Percentiles rank a stretch among this genome's conserved stretches.
Conservation (phyloP, 1,284 basidiomycete genomes). For the Malassezia japonica region DNA sequence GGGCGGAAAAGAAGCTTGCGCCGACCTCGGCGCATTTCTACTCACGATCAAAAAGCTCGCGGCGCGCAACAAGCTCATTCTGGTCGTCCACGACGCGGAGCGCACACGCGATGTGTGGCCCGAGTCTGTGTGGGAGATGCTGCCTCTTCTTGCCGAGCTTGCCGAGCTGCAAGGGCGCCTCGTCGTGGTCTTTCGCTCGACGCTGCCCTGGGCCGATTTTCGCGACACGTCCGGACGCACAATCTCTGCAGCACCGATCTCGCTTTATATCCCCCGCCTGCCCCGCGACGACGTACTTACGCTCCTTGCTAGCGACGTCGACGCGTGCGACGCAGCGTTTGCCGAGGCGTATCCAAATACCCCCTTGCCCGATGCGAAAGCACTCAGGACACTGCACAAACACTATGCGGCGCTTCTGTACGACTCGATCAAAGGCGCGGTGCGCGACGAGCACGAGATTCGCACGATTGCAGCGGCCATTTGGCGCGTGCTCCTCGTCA, state of each 20-base stretch:
- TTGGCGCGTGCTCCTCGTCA: slow-evolving; percentile 33
- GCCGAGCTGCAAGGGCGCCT: slow-evolving; percentile 20
- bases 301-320: slow-evolving; percentile 18
- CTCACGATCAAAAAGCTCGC: neutral
- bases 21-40: slow-evolving; percentile 9
- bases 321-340: neutral
- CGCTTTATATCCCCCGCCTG: slow-evolving; percentile 25
- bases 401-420: slow-evolving; percentile 29
- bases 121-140: slow-evolving; percentile 30
- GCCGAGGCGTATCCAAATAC: neutral
- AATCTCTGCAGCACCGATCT: slow-evolving; percentile 25
- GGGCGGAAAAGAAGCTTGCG: neutral
- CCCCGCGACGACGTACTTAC: slow-evolving; percentile 21
- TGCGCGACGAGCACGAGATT: slow-evolving; percentile 32
- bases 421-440: slow-evolving; percentile 28
- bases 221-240: slow-evolving; percentile 24
- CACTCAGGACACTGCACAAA: slow-evolving; percentile 18
- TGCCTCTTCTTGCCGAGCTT: slow-evolving; percentile 25
- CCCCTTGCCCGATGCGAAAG: neutral
- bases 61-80: neutral
- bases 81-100: slow-evolving; percentile 32
- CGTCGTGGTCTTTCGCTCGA: slow-evolving; percentile 23
- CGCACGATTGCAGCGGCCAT: slow-evolving; percentile 26
- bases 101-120: slow-evolving; percentile 40
- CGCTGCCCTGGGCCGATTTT: slow-evolving; percentile 28